phyloP scores from a whole-genome alignment of 164 flowering plant species.

The Nymphaea colorata region DNA sequence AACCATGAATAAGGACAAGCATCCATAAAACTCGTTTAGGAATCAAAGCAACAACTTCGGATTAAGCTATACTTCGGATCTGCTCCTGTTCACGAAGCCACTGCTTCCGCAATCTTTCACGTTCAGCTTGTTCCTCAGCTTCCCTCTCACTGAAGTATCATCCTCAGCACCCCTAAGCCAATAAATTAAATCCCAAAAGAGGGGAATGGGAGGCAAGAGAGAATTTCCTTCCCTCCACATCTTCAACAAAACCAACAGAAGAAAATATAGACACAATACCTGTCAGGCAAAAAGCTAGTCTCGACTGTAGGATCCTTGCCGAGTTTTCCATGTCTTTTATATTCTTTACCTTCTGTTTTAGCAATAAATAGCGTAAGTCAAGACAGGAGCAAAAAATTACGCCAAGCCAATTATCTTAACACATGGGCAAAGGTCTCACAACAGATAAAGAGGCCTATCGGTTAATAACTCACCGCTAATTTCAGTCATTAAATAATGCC shows the following conservation, averaged over 20 bases:
- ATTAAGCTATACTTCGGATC: conserved; percentile 55
- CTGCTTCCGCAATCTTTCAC: conserved; percentile 75
- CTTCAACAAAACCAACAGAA: not conserved
- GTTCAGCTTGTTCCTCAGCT: conserved; percentile 98
- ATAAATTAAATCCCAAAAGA: conserved; percentile 14
- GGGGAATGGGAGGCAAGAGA: not conserved
- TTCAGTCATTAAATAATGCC: too few relatives aligned
- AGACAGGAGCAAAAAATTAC: too few relatives aligned
- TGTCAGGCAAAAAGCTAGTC: conserved; percentile 94
- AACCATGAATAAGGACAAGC: not conserved
- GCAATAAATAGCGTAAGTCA: too few relatives aligned
- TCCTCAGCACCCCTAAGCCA: conserved; percentile 41
- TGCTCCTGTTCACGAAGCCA: conserved; percentile 88
- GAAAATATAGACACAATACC: conserved; percentile 30
- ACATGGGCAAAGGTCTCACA: too few relatives aligned
- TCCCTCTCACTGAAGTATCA: conserved; percentile 89
- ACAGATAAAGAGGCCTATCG: too few relatives aligned
- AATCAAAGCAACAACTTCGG: not conserved
- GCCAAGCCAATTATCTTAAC: too few relatives aligned
- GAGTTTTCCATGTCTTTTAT: conserved; percentile 39
- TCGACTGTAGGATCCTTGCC: conserved; percentile 98
- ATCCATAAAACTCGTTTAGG: not conserved
- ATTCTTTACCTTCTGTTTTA: conserved; percentile 32
- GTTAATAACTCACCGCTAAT: too few relatives aligned
- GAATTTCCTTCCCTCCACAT: not conserved